These are phyloP conservation scores for Agaricales sp. DNA, from an alignment of 1,284 basidiomycete genomes.

Conservation along the genomic window DNA sequence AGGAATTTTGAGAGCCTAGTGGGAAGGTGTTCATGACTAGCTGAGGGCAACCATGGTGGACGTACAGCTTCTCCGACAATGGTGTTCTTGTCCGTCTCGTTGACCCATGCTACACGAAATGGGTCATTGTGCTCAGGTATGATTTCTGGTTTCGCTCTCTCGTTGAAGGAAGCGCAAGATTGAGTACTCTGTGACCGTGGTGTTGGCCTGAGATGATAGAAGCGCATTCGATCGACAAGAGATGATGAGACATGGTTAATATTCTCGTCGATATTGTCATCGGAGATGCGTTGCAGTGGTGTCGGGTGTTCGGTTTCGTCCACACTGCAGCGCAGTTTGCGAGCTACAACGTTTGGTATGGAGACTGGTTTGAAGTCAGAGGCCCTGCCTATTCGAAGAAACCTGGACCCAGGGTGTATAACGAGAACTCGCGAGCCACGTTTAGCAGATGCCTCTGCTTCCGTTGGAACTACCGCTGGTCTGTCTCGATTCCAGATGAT, in stretches of 20 bases:
- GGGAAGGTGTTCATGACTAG: slow-evolving; percentile 9
- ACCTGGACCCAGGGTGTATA: slow-evolving; percentile 89
- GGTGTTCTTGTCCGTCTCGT: slow-evolving; percentile 32
- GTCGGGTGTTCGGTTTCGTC: not conserved
- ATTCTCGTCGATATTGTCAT: slow-evolving; percentile 57
- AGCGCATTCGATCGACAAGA: slow-evolving; percentile 77
- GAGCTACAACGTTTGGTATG: slow-evolving; percentile 74
- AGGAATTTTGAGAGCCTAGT: slow-evolving; percentile 62
- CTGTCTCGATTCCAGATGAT: slow-evolving; percentile 63
- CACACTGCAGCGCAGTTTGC: slow-evolving; percentile 24
- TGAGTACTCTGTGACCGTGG: slow-evolving; percentile 66
- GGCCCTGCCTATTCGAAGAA: slow-evolving; percentile 80
- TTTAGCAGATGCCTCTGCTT: slow-evolving; percentile 31
- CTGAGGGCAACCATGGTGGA: slow-evolving; percentile 1
- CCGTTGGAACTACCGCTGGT: slow-evolving; percentile 27
- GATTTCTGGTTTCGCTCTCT: slow-evolving; percentile 68
- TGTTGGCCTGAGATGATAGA: slow-evolving; percentile 76
- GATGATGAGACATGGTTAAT: slow-evolving; percentile 65
- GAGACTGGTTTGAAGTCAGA: slow-evolving; percentile 75
- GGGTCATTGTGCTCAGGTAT: slow-evolving; percentile 77
- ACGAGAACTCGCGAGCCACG: slow-evolving; percentile 75
- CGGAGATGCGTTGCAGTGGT: slow-evolving; percentile 3
- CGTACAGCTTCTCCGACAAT: slow-evolving; percentile 65
- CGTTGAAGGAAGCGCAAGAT: slow-evolving; percentile 57
- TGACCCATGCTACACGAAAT: slow-evolving; percentile 75